Evolutionary conservation across 495 filamentous ascomycete species (phyloP), one percentile per base, ranked within the genome.

Genomic region (Usnea hakonensis): DNA sequence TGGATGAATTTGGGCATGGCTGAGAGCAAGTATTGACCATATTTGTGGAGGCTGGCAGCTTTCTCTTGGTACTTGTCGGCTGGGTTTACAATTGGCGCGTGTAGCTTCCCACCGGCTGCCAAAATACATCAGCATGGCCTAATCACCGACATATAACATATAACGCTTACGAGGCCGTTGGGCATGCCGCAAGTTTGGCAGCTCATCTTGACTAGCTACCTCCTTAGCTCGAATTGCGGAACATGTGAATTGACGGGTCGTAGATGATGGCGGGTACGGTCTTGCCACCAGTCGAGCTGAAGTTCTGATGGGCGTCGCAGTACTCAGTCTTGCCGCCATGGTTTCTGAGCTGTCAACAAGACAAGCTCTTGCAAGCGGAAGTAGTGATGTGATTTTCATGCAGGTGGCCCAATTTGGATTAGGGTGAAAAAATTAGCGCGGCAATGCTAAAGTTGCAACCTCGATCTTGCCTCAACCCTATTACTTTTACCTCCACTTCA

Each of bases 1-100:
- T 99, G 95, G 69, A 99, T 85, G 75, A 96, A 95, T 80, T 96
- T 97, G 61, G 95, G 95, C 64, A 99, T 79, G 73, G 90, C 95
- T 61, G 92, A 93, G 81, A 97, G 89, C 69, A 99, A 82, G 78
- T 96, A 99, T 71, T 94, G 85, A 66, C 95, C 95, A 72, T 99
- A 99, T 66, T 81, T 86, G 80, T 97, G 94, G 66, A 97, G 79
- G 69, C 83, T 77, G 64, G 94, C 87, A 68, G 88, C 83, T 77
- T 93, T 90, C 67, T 86, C 85, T 72, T 86, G 75, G 76, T 92
- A 94, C 74, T 94, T 96, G 81, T 97, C 92, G 72, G 88, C 81
- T 23, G 92, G 93, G 77, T 97, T 97, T 67, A 97, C 83, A 64
- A 94, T 76, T 55, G 93, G 89, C 30, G 81, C 88, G 60, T 88